Conservation (phyloP, 2,329 filamentous ascomycete species). For the Colletotrichum incanum region DNA sequence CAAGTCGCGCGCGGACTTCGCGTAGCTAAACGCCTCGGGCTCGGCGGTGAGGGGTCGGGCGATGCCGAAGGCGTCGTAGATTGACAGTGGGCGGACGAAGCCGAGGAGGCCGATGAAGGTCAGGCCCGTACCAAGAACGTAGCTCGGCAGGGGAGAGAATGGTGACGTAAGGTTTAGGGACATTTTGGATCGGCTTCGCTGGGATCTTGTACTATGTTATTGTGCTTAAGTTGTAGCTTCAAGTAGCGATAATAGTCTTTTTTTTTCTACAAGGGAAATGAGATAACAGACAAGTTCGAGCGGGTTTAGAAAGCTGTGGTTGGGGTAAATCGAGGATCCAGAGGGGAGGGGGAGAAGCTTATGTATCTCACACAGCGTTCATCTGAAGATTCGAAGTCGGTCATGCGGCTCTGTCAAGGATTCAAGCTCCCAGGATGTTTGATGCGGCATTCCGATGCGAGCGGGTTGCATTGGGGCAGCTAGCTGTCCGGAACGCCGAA, state of each 20-base stretch:
- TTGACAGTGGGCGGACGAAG: slow-evolving; percentile 39
- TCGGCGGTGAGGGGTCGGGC: slow-evolving; percentile 15
- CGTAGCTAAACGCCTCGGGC: slow-evolving; percentile 31
- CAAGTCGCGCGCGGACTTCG: slow-evolving; percentile 28
- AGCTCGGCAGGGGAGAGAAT: slow-evolving; percentile 38
- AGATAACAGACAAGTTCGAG: background rate
- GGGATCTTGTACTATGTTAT: background rate
- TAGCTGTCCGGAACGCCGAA: background rate
- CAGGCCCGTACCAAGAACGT: slow-evolving; percentile 48
- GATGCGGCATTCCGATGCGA: slow-evolving; percentile 34
- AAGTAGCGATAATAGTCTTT: background rate
- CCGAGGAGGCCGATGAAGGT: slow-evolving; percentile 42
- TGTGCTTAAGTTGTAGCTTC: background rate
- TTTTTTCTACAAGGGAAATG: background rate
- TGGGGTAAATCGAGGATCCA: background rate
- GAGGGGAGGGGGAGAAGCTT: background rate
- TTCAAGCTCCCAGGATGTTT: slow-evolving; percentile 28
- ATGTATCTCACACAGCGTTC: slow-evolving; percentile 27
- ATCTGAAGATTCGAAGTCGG: slow-evolving; percentile 15
- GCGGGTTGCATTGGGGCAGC: slow-evolving; percentile 10
- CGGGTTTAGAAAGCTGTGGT: background rate
- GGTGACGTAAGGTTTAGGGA: slow-evolving; percentile 16
- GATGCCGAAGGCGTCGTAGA: slow-evolving; percentile 34
- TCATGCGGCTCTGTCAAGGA: slow-evolving; percentile 16
- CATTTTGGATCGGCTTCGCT: background rate